These are phyloP conservation scores for Fusarium succisae DNA, from an alignment of 2,329 filamentous ascomycete species.

Conservation along the genomic window DNA sequence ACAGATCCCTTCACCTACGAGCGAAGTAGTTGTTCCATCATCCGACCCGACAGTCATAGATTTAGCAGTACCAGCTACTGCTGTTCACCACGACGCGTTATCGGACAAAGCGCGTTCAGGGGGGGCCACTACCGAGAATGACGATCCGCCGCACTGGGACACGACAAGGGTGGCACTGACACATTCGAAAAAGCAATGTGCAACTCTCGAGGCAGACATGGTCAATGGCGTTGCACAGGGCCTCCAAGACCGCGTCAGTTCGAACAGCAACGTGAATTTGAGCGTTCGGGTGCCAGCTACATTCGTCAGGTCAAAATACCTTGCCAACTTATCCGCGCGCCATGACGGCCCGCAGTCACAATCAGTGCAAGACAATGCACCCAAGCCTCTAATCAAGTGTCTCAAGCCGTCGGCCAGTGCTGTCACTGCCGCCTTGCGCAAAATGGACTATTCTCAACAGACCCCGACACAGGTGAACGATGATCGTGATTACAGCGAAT, in stretches of 20 bases:
- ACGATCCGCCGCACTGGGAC: slow-evolving; percentile 39
- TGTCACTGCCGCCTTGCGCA: slow-evolving; percentile 38
- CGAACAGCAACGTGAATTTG: not conserved
- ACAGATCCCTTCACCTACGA: slow-evolving; percentile 11
- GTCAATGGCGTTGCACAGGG: slow-evolving; percentile 13
- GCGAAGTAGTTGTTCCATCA: slow-evolving; percentile 12
- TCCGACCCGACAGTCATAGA: slow-evolving; percentile 2
- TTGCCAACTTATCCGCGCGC: slow-evolving; percentile 17
- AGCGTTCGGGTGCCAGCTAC: slow-evolving; percentile 1
- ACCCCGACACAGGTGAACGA: slow-evolving; percentile 67
- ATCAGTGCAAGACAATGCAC: slow-evolving; percentile 34
- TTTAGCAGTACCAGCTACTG: not conserved
- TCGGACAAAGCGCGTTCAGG: slow-evolving; percentile 14
- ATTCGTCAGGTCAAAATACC: not conserved
- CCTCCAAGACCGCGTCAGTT: slow-evolving; percentile 25
- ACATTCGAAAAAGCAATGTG: slow-evolving; percentile 41
- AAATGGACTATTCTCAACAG: slow-evolving; percentile 59
- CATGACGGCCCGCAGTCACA: slow-evolving; percentile 34
- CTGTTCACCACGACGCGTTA: slow-evolving; percentile 29
- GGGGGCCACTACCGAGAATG: slow-evolving; percentile 33
- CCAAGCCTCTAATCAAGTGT: slow-evolving; percentile 24
- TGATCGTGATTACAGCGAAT: slow-evolving; percentile 64
- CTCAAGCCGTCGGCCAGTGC: slow-evolving; percentile 28
- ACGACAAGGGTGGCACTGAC: slow-evolving; percentile 43
- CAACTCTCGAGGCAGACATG: slow-evolving; percentile 17